Percentiles rank a stretch among this genome's conserved stretches.
These are phyloP conservation scores for Heimioporus sp. DNA, from an alignment of 768 basidiomycete species.

Conservation along the genomic window DNA sequence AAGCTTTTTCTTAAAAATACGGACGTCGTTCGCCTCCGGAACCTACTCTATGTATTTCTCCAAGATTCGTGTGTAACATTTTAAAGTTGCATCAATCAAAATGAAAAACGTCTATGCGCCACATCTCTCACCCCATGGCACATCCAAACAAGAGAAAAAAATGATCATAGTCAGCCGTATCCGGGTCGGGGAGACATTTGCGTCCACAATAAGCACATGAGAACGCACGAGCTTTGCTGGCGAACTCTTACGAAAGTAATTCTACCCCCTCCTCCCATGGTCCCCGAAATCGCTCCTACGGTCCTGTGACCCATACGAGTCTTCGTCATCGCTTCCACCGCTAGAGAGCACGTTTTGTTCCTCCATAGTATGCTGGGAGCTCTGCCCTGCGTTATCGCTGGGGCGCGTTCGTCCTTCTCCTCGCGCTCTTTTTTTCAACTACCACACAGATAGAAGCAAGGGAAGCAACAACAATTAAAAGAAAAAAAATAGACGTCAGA, in stretches of 20 bases:
- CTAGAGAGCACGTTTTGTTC: slow-evolving; percentile 25
- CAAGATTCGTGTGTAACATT: slow-evolving; percentile 9
- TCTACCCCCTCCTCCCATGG: slow-evolving; percentile 33
- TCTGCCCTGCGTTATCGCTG: slow-evolving; percentile 26
- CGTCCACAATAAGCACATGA: slow-evolving; percentile 11
- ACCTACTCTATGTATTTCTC: slow-evolving; percentile 6
- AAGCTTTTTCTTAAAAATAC: neutral
- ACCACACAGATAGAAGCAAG: slow-evolving; percentile 1
- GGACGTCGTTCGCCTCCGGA: neutral
- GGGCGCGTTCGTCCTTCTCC: slow-evolving; percentile 29
- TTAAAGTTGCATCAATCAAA: slow-evolving; percentile 10
- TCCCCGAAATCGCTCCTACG: slow-evolving; percentile 34
- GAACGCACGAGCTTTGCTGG: slow-evolving; percentile 17
- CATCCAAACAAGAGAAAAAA: slow-evolving; percentile 16
- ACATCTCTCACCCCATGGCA: slow-evolving; percentile 1
- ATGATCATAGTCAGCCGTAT: slow-evolving; percentile 15
- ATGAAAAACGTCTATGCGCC: neutral
- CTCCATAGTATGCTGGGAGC: slow-evolving; percentile 28
- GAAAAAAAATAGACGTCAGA: slow-evolving; percentile 21
- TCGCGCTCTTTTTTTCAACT: slow-evolving; percentile 36
- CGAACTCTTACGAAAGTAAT: slow-evolving; percentile 18
- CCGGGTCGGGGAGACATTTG: neutral
- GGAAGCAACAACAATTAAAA: neutral
- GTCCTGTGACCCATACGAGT: slow-evolving; percentile 34
- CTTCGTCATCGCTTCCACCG: slow-evolving; percentile 34